Conservation (phyloP, 1,284 basidiomycete genomes). For the Trichosporon sp. region DNA sequence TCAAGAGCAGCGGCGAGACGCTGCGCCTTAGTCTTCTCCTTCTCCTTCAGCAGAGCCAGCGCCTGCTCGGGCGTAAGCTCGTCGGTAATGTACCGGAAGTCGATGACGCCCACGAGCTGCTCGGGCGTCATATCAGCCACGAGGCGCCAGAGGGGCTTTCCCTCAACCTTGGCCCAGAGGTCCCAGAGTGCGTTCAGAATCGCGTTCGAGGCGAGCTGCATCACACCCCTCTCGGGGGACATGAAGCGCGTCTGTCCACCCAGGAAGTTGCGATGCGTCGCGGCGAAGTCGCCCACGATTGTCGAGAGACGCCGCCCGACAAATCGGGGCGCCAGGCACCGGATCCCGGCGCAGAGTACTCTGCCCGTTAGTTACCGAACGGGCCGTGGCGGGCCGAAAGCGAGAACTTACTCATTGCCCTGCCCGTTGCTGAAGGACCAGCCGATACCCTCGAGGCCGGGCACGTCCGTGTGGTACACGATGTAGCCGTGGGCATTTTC, state of each 20-base stretch:
- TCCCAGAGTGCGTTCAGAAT: slow-evolving; percentile 59
- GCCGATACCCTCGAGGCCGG: slow-evolving; percentile 72
- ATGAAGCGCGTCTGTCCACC: slow-evolving; percentile 39
- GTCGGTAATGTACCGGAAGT: slow-evolving; percentile 89
- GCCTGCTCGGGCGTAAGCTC: slow-evolving; percentile 87
- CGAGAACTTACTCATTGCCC: slow-evolving; percentile 67
- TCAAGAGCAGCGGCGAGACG: slow-evolving; percentile 68
- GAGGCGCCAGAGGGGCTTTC: slow-evolving; percentile 61
- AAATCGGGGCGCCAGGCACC: slow-evolving; percentile 36
- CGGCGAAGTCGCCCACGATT: slow-evolving; percentile 34
- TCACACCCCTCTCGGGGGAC: slow-evolving; percentile 59
- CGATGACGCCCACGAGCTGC: slow-evolving; percentile 77
- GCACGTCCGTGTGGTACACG: slow-evolving; percentile 63
- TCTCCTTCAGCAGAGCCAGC: slow-evolving; percentile 72
- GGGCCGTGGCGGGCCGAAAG: neutral
- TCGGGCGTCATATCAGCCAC: slow-evolving; percentile 63
- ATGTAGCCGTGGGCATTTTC: slow-evolving; percentile 74
- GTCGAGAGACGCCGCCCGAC: slow-evolving; percentile 35
- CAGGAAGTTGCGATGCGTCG: slow-evolving; percentile 35
- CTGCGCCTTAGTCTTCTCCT: slow-evolving; percentile 71
- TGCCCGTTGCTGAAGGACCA: slow-evolving; percentile 93
- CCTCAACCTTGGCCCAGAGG: slow-evolving; percentile 58
- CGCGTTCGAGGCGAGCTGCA: slow-evolving; percentile 59
- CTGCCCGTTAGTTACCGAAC: slow-evolving; percentile 58
- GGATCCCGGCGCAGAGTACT: slow-evolving; percentile 38